phyloP scores from a whole-genome alignment of 2,329 filamentous ascomycete species.

The Colletotrichum gloeosporioides region DNA sequence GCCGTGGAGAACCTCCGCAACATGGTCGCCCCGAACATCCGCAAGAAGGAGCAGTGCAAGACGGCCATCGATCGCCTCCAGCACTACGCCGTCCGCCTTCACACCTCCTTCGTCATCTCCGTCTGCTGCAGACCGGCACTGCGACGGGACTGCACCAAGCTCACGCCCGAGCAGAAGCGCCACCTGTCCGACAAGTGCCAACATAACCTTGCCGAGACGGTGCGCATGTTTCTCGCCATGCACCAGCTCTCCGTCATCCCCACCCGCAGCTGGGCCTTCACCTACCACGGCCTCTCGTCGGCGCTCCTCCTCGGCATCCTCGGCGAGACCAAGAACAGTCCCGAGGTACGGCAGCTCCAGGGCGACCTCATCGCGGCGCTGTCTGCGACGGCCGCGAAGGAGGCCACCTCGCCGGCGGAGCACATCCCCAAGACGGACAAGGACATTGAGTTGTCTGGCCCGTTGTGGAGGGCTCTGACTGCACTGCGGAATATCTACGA shows the following conservation, averaged over 20 bases:
- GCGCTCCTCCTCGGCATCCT: slow-evolving; percentile 68
- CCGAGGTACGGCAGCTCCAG: slow-evolving; percentile 67
- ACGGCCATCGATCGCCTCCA: slow-evolving; percentile 68
- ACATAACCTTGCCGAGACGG: slow-evolving; percentile 66
- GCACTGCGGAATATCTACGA: slow-evolving; percentile 72
- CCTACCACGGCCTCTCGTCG: slow-evolving; percentile 70
- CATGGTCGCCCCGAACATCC: slow-evolving; percentile 56
- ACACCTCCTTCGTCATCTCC: slow-evolving; percentile 69
- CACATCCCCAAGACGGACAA: slow-evolving; percentile 61
- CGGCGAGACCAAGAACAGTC: slow-evolving; percentile 67
- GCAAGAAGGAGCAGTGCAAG: slow-evolving; percentile 67
- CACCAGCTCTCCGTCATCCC: slow-evolving; percentile 71
- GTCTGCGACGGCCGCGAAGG: slow-evolving; percentile 68
- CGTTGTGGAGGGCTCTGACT: slow-evolving; percentile 63
- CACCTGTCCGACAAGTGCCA: slow-evolving; percentile 65
- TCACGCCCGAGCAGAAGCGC: slow-evolving; percentile 58
- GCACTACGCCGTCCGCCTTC: slow-evolving; percentile 68
- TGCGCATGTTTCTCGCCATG: slow-evolving; percentile 73
- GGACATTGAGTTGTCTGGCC: slow-evolving; percentile 67
- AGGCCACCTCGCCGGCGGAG: slow-evolving; percentile 57
- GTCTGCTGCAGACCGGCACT: slow-evolving; percentile 69
- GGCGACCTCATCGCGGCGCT: slow-evolving; percentile 68
- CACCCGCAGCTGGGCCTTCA: slow-evolving; percentile 72
- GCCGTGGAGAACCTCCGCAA: slow-evolving; percentile 57
- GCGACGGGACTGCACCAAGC: slow-evolving; percentile 55